These are phyloP conservation scores for Arabidopsis suecica DNA, from an alignment of 345 rosid species.

Conservation along the genomic window DNA sequence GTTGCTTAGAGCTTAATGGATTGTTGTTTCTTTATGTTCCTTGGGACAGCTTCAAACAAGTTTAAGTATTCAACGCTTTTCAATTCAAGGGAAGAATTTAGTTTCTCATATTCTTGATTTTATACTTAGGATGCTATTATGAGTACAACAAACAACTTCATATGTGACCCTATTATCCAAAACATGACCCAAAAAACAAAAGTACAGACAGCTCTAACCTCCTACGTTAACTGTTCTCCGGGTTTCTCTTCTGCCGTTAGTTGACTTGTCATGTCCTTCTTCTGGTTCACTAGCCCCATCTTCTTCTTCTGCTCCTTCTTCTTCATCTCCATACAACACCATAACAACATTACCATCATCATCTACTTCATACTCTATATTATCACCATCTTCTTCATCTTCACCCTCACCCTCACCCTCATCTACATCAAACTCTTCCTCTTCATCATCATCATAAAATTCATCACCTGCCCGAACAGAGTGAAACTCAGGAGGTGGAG, in stretches of 20 bases:
- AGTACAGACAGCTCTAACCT: conserved; percentile 31
- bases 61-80: conserved; percentile 8
- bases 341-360: conserved; percentile 46
- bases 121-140: background rate
- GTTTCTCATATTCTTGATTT: background rate
- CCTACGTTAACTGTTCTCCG: conserved; percentile 26
- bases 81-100: background rate
- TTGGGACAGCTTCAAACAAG: conserved; percentile 24
- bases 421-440: conserved; percentile 51
- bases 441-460: conserved; percentile 60
- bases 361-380: conserved; percentile 44
- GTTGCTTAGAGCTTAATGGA: conserved; percentile 22
- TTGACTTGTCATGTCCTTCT: conserved; percentile 27
- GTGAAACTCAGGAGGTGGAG: conserved; percentile 90
- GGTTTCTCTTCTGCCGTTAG: conserved; percentile 23
- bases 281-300: conserved; percentile 26
- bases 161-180: conserved; percentile 10
- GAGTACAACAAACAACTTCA: background rate
- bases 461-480: conserved; percentile 56
- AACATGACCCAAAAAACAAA: conserved; percentile 5
- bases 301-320: conserved; percentile 20
- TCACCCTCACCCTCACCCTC: conserved; percentile 44
- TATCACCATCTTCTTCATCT: conserved; percentile 42
- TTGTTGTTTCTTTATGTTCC: conserved; percentile 20
- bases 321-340: conserved; percentile 45